Evolutionary conservation across 2,329 filamentous ascomycete species (phyloP), one percentile per base, ranked within the genome.

Genomic region (Cytospora schulzeri): DNA sequence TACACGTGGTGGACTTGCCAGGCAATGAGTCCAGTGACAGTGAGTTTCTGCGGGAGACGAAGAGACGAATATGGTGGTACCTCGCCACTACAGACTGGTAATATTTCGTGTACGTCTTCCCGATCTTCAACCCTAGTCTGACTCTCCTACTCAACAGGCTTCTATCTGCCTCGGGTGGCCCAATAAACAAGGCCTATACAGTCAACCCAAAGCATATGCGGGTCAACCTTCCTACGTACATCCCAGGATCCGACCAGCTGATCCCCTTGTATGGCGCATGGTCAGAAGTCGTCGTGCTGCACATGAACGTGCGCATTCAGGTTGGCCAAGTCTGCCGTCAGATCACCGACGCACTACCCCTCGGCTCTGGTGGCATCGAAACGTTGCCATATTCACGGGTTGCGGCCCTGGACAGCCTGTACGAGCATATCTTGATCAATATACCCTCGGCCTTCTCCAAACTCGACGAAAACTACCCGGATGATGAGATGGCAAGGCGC

Each of bases 11-110:
- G 0, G 79, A 81, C 57, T 71, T 76, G n/a, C 69, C 74, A 2
- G 66, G 69, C 4, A 67, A 68, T 8, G 67, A 68, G 1, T 69
- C 70, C 3, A 41, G 64, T 22, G 69, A 73, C 9, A 72, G 71
- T 22, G 63, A 66, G 24, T 66, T 67, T 3, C 72, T 71, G 17
- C 54, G 53, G 38, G 79, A 81, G 61, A 73, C 77, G 45, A 78
- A 76, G 50, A 71, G 79, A 22, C 72, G 79, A 54, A 67, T 80
- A 4, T 81, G 79, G 79, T 81, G 79, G 79, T 78, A 80, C 66
- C 70, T 81, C 7, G 73, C 73, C 12, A 70, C 75, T 0, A 77
- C 74, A 5, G 78, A 81, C 65, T 79, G 76, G 79, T 67, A 35
- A 52, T 63, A 22, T 22, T 6, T 15, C 3, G 5, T 7, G 11